Conservation (phyloP, 768 basidiomycete genomes). For the Dacryopinax primogenitus region DNA sequence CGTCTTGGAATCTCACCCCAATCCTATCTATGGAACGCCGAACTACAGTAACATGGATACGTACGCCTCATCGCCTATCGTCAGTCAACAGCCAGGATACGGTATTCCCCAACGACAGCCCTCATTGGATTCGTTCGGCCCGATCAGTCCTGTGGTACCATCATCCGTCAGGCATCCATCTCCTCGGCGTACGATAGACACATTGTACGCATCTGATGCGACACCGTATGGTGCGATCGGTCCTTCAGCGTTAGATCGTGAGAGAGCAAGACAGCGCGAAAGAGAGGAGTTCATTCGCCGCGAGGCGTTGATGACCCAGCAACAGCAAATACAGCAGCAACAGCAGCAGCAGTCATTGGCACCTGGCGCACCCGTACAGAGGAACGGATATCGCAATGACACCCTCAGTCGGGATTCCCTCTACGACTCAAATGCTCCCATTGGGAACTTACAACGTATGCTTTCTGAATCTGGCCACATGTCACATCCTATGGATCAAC, state of each 20-base stretch:
- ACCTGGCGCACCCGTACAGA: not conserved
- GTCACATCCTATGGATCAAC: slow-evolving; percentile 13
- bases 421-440: slow-evolving; percentile 14
- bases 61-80: not conserved
- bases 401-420: slow-evolving; percentile 20
- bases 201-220: not conserved
- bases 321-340: not conserved
- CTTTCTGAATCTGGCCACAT: not conserved
- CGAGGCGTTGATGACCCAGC: not conserved
- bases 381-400: not conserved
- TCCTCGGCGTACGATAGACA: not conserved
- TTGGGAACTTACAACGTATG: slow-evolving; percentile 11
- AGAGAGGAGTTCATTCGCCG: slow-evolving; percentile 1
- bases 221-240: not conserved
- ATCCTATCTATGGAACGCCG: slow-evolving; percentile 3
- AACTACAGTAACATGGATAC: not conserved
- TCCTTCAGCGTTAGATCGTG: not conserved
- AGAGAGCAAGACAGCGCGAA: not conserved
- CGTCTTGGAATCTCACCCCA: not conserved
- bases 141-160: not conserved
- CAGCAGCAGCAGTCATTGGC: not conserved
- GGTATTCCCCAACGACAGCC: not conserved
- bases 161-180: not conserved
- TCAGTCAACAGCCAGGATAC: not conserved
- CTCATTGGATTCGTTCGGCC: not conserved